Conservation (phyloP, 257 asterid species). For the Solanum virginianum region DNA sequence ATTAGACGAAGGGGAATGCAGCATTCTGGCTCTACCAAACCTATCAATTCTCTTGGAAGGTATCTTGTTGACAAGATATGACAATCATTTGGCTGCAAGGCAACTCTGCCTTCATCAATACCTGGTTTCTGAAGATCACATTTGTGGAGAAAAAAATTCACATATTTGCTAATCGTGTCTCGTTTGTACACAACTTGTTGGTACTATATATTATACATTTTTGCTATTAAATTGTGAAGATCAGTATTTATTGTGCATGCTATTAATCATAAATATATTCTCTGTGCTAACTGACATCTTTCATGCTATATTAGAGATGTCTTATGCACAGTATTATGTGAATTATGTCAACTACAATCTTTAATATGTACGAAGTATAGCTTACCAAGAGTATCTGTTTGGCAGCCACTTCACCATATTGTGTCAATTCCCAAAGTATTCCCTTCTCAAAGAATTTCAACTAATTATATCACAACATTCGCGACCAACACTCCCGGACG, state of each 20-base stretch:
- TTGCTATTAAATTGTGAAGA: background rate
- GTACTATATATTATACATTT: background rate
- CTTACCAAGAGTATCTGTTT: no score
- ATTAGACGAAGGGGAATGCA: conserved; percentile 28
- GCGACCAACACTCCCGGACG: no score
- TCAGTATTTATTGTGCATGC: background rate
- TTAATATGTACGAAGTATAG: no score
- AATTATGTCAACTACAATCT: background rate
- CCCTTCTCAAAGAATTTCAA: no score
- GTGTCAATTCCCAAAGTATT: no score
- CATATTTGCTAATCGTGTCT: background rate
- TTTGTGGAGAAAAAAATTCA: background rate
- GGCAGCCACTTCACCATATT: no score
- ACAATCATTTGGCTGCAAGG: conserved; percentile 5
- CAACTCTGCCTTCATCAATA: background rate
- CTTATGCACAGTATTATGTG: background rate
- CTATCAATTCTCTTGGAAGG: conserved; percentile 57
- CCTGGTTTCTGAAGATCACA: background rate
- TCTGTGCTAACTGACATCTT: no score
- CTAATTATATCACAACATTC: no score
- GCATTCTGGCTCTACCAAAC: conserved; percentile 30
- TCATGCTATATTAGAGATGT: background rate
- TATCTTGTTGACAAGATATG: conserved; percentile 65
- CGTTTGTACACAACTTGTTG: background rate
- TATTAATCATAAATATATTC: background rate